phyloP scores from a whole-genome alignment of 2,329 filamentous ascomycete species.

The Drechslerella dactyloides region DNA sequence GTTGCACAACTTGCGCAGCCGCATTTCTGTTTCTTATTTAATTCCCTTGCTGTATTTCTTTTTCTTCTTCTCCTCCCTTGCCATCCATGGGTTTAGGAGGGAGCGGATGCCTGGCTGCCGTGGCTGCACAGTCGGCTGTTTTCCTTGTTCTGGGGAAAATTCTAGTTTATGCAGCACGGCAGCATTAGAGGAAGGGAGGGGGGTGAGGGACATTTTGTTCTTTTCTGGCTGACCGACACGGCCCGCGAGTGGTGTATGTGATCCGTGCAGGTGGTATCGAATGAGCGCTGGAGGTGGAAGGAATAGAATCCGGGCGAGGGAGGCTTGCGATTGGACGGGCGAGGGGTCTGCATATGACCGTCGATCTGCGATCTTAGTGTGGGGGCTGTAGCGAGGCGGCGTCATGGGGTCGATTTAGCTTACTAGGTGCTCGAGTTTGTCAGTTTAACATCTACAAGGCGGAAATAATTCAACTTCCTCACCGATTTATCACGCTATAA shows the following conservation, averaged over 20 bases:
- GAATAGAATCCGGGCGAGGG: constrained; percentile 13
- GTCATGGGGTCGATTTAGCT: no score
- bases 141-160: not conserved
- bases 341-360: not conserved
- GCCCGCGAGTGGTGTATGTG: not conserved
- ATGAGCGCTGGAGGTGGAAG: constrained; percentile 14
- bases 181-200: not conserved
- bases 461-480: no score
- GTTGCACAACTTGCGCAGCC: not conserved
- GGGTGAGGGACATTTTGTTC: constrained; percentile 34
- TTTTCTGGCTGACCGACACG: constrained; percentile 22
- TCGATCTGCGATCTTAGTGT: not conserved
- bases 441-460: no score
- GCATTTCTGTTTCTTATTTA: constrained; percentile 8
- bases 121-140: not conserved
- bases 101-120: not conserved
- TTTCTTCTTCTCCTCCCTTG: constrained; percentile 1
- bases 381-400: not conserved
- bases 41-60: not conserved
- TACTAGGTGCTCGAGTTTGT: no score
- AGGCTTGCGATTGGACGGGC: not conserved
- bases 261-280: constrained; percentile 34
- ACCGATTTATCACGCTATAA: no score
- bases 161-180: no score
- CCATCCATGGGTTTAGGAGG: no score